These are phyloP conservation scores for Lojkania enalia DNA, from an alignment of 2,329 filamentous ascomycete species.

Conservation along the genomic window DNA sequence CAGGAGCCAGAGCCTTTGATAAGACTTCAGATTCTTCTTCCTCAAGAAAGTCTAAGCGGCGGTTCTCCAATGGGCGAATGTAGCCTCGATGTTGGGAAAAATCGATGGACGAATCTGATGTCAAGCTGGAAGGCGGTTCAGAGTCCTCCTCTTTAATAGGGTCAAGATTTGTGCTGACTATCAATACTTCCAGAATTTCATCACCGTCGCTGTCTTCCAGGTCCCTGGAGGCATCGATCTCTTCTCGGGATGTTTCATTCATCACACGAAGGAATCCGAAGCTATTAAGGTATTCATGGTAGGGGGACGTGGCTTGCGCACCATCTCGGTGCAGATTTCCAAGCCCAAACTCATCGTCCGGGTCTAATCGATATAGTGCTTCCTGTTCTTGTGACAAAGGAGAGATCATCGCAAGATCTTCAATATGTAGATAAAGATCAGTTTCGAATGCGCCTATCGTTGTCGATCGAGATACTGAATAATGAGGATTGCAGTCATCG, in stretches of 20 bases:
- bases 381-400: neutral
- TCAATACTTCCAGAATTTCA: neutral
- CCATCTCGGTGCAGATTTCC: neutral
- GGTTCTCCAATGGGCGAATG: too few relatives aligned
- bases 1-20: too few relatives aligned
- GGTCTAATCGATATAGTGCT: neutral
- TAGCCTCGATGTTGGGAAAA: too few relatives aligned
- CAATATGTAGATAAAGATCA: too few relatives aligned
- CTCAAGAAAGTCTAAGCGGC: too few relatives aligned
- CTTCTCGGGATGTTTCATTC: neutral
- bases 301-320: neutral
- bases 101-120: too few relatives aligned
- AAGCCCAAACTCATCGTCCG: neutral
- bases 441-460: too few relatives aligned
- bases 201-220: neutral
- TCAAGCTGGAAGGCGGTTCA: too few relatives aligned
- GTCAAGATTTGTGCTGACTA: neutral
- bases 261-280: neutral
- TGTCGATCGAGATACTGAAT: neutral
- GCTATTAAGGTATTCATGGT: neutral
- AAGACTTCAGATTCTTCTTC: too few relatives aligned
- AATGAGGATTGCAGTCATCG: neutral
- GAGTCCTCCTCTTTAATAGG: neutral
- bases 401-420: neutral
- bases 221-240: too few relatives aligned